A percentile compares a stretch with the other conserved stretches of the same genome.
Conservation (phyloP, 176 grass and related monocot genomes). For the Stipa capillata region DNA sequence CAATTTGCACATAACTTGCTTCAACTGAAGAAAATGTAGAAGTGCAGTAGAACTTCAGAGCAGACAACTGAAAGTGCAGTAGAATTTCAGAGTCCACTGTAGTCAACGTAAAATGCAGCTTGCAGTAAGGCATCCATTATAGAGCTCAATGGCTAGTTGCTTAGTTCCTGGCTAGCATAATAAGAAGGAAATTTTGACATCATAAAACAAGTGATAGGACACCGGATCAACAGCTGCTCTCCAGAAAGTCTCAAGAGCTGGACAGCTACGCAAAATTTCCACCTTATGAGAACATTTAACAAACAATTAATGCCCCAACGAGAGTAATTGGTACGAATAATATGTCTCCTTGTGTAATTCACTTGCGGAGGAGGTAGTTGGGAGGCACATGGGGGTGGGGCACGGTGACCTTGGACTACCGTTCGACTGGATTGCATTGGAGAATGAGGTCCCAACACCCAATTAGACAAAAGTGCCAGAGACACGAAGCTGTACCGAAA, state of each 20-base stretch:
- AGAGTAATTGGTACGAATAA: slow-evolving; percentile 14
- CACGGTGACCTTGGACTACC: slow-evolving; percentile 17
- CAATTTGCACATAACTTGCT: neutral
- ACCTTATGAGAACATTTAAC: slow-evolving; percentile 1
- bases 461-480: neutral
- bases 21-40: neutral
- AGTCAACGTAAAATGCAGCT: neutral
- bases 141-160: neutral
- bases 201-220: neutral
- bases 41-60: neutral
- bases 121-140: neutral
- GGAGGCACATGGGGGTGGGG: slow-evolving; percentile 43
- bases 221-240: neutral
- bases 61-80: neutral
- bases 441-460: slow-evolving; percentile 31
- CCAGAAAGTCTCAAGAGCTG: neutral
- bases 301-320: slow-evolving; percentile 11
- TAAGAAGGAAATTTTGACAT: neutral
- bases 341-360: slow-evolving; percentile 27
- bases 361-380: slow-evolving; percentile 23
- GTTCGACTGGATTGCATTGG: slow-evolving; percentile 23
- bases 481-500: slow-evolving; percentile 36
- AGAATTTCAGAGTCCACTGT: neutral
- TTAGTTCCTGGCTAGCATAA: neutral
- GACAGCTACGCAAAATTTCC: slow-evolving; percentile 9